phyloP scores from a whole-genome alignment of 805 yeast genomes.

The Maudiozyma bulderi region DNA sequence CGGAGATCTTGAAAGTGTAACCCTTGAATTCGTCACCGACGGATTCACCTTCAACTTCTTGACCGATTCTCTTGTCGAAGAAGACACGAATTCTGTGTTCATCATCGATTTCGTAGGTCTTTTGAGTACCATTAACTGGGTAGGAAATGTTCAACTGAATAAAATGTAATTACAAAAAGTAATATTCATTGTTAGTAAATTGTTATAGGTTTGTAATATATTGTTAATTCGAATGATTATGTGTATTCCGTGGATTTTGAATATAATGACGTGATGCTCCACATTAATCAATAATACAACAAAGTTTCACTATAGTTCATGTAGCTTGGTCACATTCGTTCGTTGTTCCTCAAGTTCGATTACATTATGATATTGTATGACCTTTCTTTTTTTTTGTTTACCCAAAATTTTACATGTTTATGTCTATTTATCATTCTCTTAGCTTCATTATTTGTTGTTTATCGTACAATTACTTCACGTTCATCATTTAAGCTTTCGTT shows the following conservation, averaged over 20 bases:
- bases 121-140: conserved; percentile 99
- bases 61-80: conserved; percentile 99
- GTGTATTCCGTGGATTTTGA: not conserved
- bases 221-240: not conserved
- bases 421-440: too few species aligned
- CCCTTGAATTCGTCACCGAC: conserved; percentile 99
- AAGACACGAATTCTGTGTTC: conserved; percentile 97
- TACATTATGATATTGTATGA: too few species aligned
- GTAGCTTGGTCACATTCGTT: too few species aligned
- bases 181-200: conserved; percentile 13
- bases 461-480: too few species aligned
- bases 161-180: conserved; percentile 2
- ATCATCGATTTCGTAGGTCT: conserved; percentile 94
- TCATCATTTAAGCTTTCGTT: too few species aligned
- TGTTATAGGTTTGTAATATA: not conserved
- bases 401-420: too few species aligned
- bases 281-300: too few species aligned
- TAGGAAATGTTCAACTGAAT: conserved; percentile 92
- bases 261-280: too few species aligned
- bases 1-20: conserved; percentile 95
- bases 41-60: conserved; percentile 97
- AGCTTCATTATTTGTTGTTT: too few species aligned
- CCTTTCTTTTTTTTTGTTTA: too few species aligned
- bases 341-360: too few species aligned
- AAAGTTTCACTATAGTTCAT: too few species aligned